Evolutionary conservation across 108 stramenopile genomes (phyloP), one percentile per base, ranked within the genome.

Genomic region (Seminavis robusta): DNA sequence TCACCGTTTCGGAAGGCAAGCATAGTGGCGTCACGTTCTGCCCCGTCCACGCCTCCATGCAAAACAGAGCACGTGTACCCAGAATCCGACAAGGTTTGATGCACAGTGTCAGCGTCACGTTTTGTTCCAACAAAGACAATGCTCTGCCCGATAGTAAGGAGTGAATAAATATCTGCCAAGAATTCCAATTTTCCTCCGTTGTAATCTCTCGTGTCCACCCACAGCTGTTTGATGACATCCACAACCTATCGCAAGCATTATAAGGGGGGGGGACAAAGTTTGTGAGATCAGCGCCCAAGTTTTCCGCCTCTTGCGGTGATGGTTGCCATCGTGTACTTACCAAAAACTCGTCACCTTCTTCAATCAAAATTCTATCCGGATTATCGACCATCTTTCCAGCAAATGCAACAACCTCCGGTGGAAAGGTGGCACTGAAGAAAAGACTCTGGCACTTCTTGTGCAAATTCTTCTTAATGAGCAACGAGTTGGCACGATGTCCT

Each of bases 391-490:
- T 78, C 47, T 83, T 87, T 28, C 70, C 77, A 25, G 94, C 92
- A 77, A 95, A 96, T 19, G 74, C 67, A 47, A 94, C 73, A 23
- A 98, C 94, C 21, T 92, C 90, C 33, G 71, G 54, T 0, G 95
- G 87, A 54, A 95, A 98, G 16, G 97, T 98, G 2, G 97, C 97
- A n/a, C 86, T 89, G 63, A 96, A 98, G 46, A 96, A 65, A 25
- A 98, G 83, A 61, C 79, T 73, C 61, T 98, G 97, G 62, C 87
- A 86, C 21, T 47, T 76, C 51, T 82, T 80, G 26, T 86, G 83
- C 76, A 95, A 64, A 28, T 56, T 40, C 59, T 92, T 81, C 65
- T 93, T 92, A 55, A 98, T 90, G 41, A 79, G 29, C 41, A 89
- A 60, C 8, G 92, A 90, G 56, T 98, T 94, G 11, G 93, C 88